Percentiles rank a stretch among this genome's conserved stretches.
Evolutionary conservation across 805 yeast species (phyloP).

Genomic region (Ogataea methylovora): DNA sequence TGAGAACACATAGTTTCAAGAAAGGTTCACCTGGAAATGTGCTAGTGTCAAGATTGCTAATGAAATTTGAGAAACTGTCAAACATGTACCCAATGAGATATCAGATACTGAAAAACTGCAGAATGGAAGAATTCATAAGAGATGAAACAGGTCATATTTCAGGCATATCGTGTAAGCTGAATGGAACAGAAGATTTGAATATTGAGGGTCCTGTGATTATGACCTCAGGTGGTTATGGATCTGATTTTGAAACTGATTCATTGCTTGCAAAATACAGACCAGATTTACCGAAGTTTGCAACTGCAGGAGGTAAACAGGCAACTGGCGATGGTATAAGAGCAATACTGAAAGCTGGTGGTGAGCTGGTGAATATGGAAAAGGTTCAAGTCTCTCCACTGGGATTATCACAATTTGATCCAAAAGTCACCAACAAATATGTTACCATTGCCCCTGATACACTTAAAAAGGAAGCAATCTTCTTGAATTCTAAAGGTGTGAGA

Average conservation of each 20-base stretch:
- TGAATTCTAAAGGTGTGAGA: slow-evolving; percentile 6
- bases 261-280: slow-evolving; percentile 45
- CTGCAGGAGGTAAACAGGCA: slow-evolving; percentile 40
- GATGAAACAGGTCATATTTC: slow-evolving; percentile 13
- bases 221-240: slow-evolving; percentile 64
- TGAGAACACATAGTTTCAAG: slow-evolving; percentile 9
- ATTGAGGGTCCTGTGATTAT: slow-evolving; percentile 47
- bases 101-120: slow-evolving; percentile 21
- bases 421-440: not conserved
- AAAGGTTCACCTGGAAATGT: slow-evolving; percentile 51
- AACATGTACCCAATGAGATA: slow-evolving; percentile 31
- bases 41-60: slow-evolving; percentile 42
- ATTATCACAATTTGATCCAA: slow-evolving; percentile 22
- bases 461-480: slow-evolving; percentile 3
- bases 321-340: slow-evolving; percentile 56
- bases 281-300: slow-evolving; percentile 42
- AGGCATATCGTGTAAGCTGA: slow-evolving; percentile 19
- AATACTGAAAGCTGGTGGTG: slow-evolving; percentile 39
- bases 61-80: slow-evolving; percentile 31
- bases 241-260: slow-evolving; percentile 32
- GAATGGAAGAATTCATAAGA: slow-evolving; percentile 30
- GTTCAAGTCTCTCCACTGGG: slow-evolving; percentile 64
- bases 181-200: slow-evolving; percentile 17
- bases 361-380: slow-evolving; percentile 47
- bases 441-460: slow-evolving; percentile 4